These are phyloP conservation scores for Emmonsia crescens DNA, from an alignment of 2,329 filamentous ascomycete species.

Conservation along the genomic window DNA sequence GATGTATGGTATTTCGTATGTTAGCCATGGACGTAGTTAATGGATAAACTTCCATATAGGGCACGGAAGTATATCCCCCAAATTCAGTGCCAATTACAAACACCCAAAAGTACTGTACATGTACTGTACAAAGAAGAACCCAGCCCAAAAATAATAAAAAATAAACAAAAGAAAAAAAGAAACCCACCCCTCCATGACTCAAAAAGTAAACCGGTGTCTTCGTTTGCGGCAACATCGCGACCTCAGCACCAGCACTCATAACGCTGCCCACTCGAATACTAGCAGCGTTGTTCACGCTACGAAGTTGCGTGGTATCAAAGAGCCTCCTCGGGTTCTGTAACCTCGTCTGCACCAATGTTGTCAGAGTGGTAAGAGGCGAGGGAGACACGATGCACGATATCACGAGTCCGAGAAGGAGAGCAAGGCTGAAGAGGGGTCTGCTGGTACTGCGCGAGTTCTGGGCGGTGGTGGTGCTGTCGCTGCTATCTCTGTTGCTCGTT, in stretches of 20 bases:
- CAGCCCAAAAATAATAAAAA: neutral
- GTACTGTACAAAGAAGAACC: neutral
- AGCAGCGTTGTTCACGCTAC: neutral
- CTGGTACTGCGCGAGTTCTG: neutral
- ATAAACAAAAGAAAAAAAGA: neutral
- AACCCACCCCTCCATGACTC: constrained; percentile 36
- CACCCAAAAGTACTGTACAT: too few relatives aligned
- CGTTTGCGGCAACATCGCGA: neutral
- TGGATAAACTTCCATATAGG: neutral
- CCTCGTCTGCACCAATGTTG: neutral
- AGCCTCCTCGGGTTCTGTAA: neutral
- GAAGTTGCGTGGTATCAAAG: neutral
- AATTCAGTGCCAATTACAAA: too few relatives aligned
- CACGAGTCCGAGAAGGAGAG: neutral
- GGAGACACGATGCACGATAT: constrained; percentile 1
- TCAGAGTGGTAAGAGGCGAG: neutral
- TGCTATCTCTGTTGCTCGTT: neutral
- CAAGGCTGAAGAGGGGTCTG: neutral
- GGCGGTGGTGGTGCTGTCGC: neutral
- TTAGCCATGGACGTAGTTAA: neutral
- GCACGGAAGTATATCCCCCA: neutral
- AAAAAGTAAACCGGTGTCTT: constrained; percentile 44
- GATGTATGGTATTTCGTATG: neutral
- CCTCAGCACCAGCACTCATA: neutral
- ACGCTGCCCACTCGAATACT: neutral